Evolutionary conservation across 2,329 filamentous ascomycete genomes (phyloP), one percentile per base, ranked within the genome.

Genomic region (Hypoxylon sp.): DNA sequence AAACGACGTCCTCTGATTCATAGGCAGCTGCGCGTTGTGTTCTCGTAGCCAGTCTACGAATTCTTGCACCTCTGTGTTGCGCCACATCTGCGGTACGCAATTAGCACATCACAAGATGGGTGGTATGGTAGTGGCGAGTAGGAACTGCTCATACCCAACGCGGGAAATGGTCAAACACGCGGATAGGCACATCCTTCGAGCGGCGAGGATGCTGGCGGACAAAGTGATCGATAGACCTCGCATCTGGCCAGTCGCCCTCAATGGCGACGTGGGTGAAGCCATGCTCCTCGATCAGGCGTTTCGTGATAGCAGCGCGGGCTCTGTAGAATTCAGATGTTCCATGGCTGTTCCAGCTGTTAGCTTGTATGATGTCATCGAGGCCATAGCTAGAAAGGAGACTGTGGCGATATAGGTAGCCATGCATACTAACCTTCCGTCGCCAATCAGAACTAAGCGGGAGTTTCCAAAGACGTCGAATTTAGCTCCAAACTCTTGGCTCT

Each of bases 271-370:
- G 81, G 37, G 79, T 84, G 75, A 83, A 85, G 53, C 82, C 83
- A 68, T 86, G 83, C 39, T 81, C 70, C 5, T 79, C 66, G 65
- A 86, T 83, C 23, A 86, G 76, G 46, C 80, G 79, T 63, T 84
- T 81, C 1, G 84, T 86, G 50, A 86, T 83, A 39, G 81, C 81
- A 14, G 83, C 82, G 12, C 84, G 81, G 2, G 83, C 83, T 27
- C 75, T 64, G 70, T 87, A 87, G 77, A 86, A 86, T 61, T 86
- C 84, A 0, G 84, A 86, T 2, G 84, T 86, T 27, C 84, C 84
- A 72, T 86, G 84, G 48, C 68, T 71, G 19, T 61, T 23, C n/a
- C 34, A 11, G n/a, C 16, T 7, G 47, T 61, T 23, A 64, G 32
- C n/a, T 19, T 29, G 30, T 37, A 14, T 55, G n/a, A 46, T 55